Base-by-base conservation (phyloP, 345 rosid genomes). In the Alliaria petiolata region DNA sequence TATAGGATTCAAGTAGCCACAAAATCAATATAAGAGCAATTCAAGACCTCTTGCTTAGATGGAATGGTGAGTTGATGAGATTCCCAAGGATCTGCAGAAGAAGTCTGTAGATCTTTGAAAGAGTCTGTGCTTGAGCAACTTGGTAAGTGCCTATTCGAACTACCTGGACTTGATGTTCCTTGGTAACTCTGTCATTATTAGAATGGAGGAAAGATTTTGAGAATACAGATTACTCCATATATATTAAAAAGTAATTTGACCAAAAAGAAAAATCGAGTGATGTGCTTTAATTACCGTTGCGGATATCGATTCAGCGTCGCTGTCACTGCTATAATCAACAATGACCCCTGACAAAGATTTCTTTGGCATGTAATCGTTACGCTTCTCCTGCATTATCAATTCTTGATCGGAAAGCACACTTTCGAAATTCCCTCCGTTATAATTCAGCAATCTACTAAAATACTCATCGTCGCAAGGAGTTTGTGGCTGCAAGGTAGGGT, bases 111-210 rank as follows among this genome's bases (percentile, higher is more conserved):
- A 33, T 69, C 45, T 33, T 69, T 69, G 65, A 1, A 43, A 52
- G 60, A 70, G n/a, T 51, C 67, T 34, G 58, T n/a, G 58, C 70
- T 49, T 35, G 58, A 50, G 47, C 31, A 4, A 15, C 52, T 39
- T 19, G n/a, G 30, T 8, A 57, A 59, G 68, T 22, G 3, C 50
- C 33, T 36, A 50, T 33, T 38, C 19, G 62, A 14, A 49, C 72
- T 74, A 39, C 8, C 16, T 9, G 67, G 72, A 47, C 72, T 74
- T n/a, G n/a, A n/a, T n/a, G n/a, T n/a, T 51, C 25, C 57, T 67
- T 62, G 40, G 69, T 73, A 65, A 73, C 77, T 73, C 71, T 73
- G 71, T 33, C 22, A 63, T n/a, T 16, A 22, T 31, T 12, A 54
- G 4, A 63, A 63, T 16, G 10, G 1, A 72, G 10, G 1, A 72